Conservation (phyloP, 2,329 filamentous ascomycete species). For the Rutstroemia sp. region DNA sequence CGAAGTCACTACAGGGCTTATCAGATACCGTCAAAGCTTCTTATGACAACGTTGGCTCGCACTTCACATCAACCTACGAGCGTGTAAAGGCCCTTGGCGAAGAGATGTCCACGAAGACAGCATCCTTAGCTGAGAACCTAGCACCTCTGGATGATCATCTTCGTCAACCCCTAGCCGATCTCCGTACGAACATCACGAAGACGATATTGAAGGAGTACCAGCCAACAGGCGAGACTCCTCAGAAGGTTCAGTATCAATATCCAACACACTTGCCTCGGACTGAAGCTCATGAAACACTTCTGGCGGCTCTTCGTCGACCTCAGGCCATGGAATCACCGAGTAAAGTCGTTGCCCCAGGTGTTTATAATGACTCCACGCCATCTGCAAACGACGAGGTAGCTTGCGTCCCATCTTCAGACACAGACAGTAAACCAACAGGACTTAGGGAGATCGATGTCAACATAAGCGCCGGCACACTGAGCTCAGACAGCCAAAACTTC, state of each 20-base stretch:
- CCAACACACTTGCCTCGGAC: constrained; percentile 74
- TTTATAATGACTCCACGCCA: constrained; percentile 25
- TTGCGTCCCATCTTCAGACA: constrained; percentile 12
- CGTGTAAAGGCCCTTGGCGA: constrained; percentile 62
- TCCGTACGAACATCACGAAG: constrained; percentile 61
- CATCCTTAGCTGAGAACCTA: constrained; percentile 51
- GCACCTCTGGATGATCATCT: constrained; percentile 54
- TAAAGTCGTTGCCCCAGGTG: constrained; percentile 29
- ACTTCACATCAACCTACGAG: constrained; percentile 62
- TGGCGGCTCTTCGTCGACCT: constrained; percentile 39
- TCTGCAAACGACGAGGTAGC: constrained; percentile 10
- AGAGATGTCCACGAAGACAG: constrained; percentile 56
- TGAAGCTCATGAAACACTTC: constrained; percentile 48
- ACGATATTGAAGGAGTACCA: constrained; percentile 71
- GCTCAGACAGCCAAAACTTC: constrained; percentile 11
- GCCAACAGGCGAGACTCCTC: constrained; percentile 79
- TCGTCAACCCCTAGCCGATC: constrained; percentile 60
- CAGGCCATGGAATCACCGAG: constrained; percentile 22
- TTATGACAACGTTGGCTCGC: constrained; percentile 61
- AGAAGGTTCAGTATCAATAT: constrained; percentile 74
- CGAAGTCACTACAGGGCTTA: constrained; percentile 57
- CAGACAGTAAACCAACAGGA: constrained; percentile 27
- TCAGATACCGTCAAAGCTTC: constrained; percentile 64
- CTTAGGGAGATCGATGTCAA: constrained; percentile 44
- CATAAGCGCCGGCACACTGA: constrained; percentile 34